Evolutionary conservation across 2,329 filamentous ascomycete genomes (phyloP).

Genomic region (Ampelomyces quisqualis): DNA sequence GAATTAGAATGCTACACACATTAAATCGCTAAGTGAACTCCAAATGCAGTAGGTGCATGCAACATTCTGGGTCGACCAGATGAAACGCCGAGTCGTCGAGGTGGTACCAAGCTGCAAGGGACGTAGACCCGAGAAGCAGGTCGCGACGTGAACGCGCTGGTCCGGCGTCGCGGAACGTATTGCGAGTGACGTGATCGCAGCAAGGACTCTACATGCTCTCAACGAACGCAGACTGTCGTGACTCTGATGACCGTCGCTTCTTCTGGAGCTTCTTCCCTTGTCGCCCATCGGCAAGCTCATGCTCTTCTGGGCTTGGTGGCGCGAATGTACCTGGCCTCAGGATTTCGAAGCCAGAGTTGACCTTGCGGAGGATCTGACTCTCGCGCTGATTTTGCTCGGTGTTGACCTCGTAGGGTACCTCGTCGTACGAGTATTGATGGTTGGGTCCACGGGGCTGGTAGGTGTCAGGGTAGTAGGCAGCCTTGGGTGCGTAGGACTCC

Average conservation of each 20-base stretch:
- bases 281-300: constrained; percentile 37
- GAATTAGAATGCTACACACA: constrained; percentile 22
- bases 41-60: constrained; percentile 13
- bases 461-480: constrained; percentile 35
- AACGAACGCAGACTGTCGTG: constrained; percentile 39
- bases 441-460: constrained; percentile 43
- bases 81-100: constrained; percentile 21
- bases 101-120: constrained; percentile 26
- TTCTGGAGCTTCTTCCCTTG: constrained; percentile 48
- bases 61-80: constrained; percentile 10
- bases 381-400: constrained; percentile 33
- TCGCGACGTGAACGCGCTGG: constrained; percentile 23
- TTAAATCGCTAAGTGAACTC: constrained; percentile 28
- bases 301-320: constrained; percentile 32
- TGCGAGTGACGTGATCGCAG: constrained; percentile 14
- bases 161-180: constrained; percentile 16
- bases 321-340: constrained; percentile 44
- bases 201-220: constrained; percentile 39
- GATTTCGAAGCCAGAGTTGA: constrained; percentile 48
- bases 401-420: constrained; percentile 32
- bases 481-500: constrained; percentile 42
- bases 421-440: constrained; percentile 39
- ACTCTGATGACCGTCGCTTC: constrained; percentile 41
- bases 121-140: constrained; percentile 19
- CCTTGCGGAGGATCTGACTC: constrained; percentile 43